phyloP scores from a whole-genome alignment of 2,329 filamentous ascomycete species.

The Orbilia javanica region DNA sequence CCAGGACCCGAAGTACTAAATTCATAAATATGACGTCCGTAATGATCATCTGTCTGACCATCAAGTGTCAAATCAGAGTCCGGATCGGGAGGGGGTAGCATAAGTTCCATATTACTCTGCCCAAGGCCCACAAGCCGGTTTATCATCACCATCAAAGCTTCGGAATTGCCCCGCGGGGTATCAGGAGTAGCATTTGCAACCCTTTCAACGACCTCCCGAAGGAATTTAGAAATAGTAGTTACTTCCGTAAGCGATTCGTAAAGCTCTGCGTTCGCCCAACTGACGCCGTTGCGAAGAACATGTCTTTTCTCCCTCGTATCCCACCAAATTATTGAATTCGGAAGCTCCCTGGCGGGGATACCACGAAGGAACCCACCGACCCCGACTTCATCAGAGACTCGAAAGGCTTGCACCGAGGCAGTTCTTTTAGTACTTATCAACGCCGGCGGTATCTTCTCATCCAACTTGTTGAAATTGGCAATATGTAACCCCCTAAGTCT shows the following conservation, averaged over 20 bases:
- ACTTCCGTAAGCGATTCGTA: conserved; percentile 29
- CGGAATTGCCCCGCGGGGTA: not conserved
- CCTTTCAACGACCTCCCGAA: conserved; percentile 38
- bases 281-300: not conserved
- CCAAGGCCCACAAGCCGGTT: not conserved
- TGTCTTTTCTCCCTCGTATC: not conserved
- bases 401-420: not conserved
- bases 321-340: conserved; percentile 36
- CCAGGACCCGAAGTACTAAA: too few species aligned
- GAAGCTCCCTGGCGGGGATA: conserved; percentile 5
- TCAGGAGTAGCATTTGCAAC: not conserved
- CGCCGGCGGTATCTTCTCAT: not conserved
- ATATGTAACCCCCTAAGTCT: conserved; percentile 32
- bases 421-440: not conserved
- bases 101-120: not conserved
- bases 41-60: not conserved
- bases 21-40: not conserved
- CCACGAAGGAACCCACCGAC: not conserved
- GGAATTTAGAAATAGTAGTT: not conserved
- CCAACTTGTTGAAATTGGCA: conserved; percentile 21
- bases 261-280: conserved; percentile 18
- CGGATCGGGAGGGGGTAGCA: not conserved
- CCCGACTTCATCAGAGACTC: conserved; percentile 6
- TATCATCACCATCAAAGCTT: not conserved
- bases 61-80: not conserved